phyloP scores from a whole-genome alignment of 176 grass and related monocot genomes.

The Aechmea fasciata region DNA sequence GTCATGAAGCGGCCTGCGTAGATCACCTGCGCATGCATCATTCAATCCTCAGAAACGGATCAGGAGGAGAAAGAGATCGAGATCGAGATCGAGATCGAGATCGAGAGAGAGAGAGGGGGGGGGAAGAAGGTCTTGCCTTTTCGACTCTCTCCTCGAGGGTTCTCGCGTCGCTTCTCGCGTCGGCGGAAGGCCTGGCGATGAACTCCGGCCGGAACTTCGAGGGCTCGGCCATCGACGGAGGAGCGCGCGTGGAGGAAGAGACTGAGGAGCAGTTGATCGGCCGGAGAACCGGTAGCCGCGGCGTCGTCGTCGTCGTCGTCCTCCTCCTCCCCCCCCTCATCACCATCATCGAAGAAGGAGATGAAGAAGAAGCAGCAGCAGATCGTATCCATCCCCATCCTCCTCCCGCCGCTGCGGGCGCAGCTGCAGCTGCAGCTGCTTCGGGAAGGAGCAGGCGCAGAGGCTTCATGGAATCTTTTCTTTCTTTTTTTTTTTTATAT shows the following conservation, averaged over 20 bases:
- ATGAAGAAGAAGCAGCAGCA: too few relatives aligned
- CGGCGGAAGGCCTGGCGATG: not conserved
- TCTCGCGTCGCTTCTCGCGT: not conserved
- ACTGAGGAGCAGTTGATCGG: not conserved
- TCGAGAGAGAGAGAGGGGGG: not conserved
- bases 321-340: not conserved
- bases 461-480: not conserved
- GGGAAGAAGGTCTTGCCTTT: not conserved
- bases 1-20: slow-evolving; percentile 66
- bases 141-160: not conserved
- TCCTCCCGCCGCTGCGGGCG: too few relatives aligned
- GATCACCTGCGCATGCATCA: slow-evolving; percentile 18
- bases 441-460: not conserved
- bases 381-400: too few relatives aligned
- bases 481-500: too few relatives aligned
- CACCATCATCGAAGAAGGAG: too few relatives aligned
- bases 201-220: not conserved
- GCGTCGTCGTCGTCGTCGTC: not conserved
- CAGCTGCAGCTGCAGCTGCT: too few relatives aligned
- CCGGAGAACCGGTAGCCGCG: not conserved
- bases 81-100: not conserved
- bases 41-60: too few relatives aligned
- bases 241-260: not conserved
- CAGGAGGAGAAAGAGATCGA: too few relatives aligned
- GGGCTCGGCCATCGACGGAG: not conserved